Conservation (phyloP, 2,329 filamentous ascomycete genomes). For the Aspergillus pseudoglaucus region DNA sequence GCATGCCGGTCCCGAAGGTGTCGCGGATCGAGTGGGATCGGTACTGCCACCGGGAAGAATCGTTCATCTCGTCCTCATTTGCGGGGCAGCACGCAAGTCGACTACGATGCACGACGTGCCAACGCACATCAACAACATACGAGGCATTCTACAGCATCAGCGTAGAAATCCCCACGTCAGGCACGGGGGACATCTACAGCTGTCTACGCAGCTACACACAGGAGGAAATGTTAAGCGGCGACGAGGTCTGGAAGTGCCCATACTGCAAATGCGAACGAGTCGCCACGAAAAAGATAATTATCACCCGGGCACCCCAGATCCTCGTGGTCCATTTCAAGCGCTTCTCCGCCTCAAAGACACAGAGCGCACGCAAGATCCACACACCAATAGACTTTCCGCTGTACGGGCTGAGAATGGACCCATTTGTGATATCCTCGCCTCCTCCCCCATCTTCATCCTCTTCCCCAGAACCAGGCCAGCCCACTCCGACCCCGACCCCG, state of each 20-base stretch:
- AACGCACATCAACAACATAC: slow-evolving; percentile 59
- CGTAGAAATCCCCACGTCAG: slow-evolving; percentile 61
- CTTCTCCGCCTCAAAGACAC: slow-evolving; percentile 53
- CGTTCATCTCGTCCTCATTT: slow-evolving; percentile 74
- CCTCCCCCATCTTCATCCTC: slow-evolving; percentile 19
- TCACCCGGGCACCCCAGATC: slow-evolving; percentile 72
- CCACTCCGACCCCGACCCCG: slow-evolving; percentile 35
- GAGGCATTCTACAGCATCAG: slow-evolving; percentile 66
- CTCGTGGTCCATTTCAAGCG: slow-evolving; percentile 73
- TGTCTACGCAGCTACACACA: slow-evolving; percentile 65
- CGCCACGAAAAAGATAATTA: slow-evolving; percentile 63
- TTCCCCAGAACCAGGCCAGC: slow-evolving; percentile 52
- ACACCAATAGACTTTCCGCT: slow-evolving; percentile 72
- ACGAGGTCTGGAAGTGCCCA: slow-evolving; percentile 66
- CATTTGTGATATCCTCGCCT: slow-evolving; percentile 51
- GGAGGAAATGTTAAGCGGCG: slow-evolving; percentile 61
- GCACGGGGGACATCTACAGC: slow-evolving; percentile 55
- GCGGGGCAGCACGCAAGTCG: slow-evolving; percentile 62
- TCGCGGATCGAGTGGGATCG: slow-evolving; percentile 67
- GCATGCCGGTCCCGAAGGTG: slow-evolving; percentile 57
- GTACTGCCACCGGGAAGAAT: slow-evolving; percentile 63
- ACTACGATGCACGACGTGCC: slow-evolving; percentile 56
- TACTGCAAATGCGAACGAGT: slow-evolving; percentile 62
- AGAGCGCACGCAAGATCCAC: slow-evolving; percentile 60
- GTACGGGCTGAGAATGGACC: slow-evolving; percentile 57